Conservation (phyloP, 1,139 yeast species). For the Meyerozyma guilliermondii region DNA sequence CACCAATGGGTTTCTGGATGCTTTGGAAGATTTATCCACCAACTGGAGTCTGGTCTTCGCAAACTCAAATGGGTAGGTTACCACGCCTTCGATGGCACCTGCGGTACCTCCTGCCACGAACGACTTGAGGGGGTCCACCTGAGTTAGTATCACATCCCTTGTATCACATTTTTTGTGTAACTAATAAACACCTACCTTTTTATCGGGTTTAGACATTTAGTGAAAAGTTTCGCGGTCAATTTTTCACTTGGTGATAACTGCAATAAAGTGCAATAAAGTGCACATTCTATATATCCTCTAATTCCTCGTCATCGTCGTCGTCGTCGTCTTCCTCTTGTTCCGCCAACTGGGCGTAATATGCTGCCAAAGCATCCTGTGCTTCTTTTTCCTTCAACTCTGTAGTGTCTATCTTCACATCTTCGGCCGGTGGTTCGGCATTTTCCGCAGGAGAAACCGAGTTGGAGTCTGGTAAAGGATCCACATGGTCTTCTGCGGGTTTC, state of each 20-base stretch:
- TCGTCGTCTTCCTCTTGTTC: slow-evolving; percentile 58
- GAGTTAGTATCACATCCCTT: slow-evolving; percentile 5
- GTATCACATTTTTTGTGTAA: not conserved
- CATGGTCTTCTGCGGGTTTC: slow-evolving; percentile 23
- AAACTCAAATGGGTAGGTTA: slow-evolving; percentile 94
- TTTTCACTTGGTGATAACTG: not conserved
- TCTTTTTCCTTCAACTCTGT: slow-evolving; percentile 50
- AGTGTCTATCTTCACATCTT: slow-evolving; percentile 6
- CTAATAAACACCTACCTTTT: not conserved
- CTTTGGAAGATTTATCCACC: slow-evolving; percentile 61
- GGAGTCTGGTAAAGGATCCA: slow-evolving; percentile 7
- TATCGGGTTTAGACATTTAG: not conserved
- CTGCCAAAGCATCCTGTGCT: slow-evolving; percentile 74
- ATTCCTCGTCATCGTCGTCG: slow-evolving; percentile 57
- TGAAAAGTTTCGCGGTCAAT: slow-evolving; percentile 1
- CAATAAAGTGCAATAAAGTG: not conserved
- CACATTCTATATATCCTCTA: slow-evolving; percentile 34
- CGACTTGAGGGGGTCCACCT: slow-evolving; percentile 62
- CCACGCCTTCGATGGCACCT: slow-evolving; percentile 87
- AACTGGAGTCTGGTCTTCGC: slow-evolving; percentile 92
- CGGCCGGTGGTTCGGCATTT: slow-evolving; percentile 12
- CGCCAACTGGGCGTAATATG: slow-evolving; percentile 70
- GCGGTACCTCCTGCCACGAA: slow-evolving; percentile 93
- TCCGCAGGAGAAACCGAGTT: slow-evolving; percentile 2
- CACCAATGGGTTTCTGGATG: slow-evolving; percentile 78